These are phyloP conservation scores for Lojkania enalia DNA, from an alignment of 2,329 filamentous ascomycete species.

Conservation along the genomic window DNA sequence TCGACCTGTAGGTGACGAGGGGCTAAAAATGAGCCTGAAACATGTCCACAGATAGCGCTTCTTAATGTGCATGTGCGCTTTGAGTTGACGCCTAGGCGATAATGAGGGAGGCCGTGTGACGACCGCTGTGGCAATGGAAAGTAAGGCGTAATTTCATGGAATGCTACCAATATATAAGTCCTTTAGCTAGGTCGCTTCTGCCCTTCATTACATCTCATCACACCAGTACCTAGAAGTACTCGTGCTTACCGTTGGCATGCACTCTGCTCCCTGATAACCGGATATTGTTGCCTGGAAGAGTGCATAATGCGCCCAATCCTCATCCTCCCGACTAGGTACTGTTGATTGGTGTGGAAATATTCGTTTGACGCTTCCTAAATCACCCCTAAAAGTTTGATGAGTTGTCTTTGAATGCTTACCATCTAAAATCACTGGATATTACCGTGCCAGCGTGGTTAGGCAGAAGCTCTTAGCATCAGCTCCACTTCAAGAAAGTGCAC, in stretches of 20 bases:
- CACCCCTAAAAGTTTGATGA: conserved; percentile 7
- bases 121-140: conserved; percentile 31
- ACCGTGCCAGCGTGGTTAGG: conserved; percentile 4
- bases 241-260: neutral
- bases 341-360: conserved; percentile 2
- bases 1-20: too few species aligned
- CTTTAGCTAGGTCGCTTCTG: conserved; percentile 1
- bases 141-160: conserved; percentile 39
- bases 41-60: too few species aligned
- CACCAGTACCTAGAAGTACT: too few species aligned
- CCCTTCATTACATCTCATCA: too few species aligned
- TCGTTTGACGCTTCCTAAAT: conserved; percentile 1
- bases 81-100: conserved; percentile 10
- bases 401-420: conserved; percentile 5
- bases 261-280: conserved; percentile 1
- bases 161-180: conserved; percentile 24
- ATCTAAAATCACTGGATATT: conserved; percentile 1
- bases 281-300: conserved; percentile 25
- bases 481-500: neutral
- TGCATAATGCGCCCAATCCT: conserved; percentile 25
- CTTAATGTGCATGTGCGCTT: too few species aligned
- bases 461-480: conserved; percentile 7
- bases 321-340: conserved; percentile 1
- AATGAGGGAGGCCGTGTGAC: conserved; percentile 28
- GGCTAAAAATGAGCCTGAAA: too few species aligned